These are phyloP conservation scores for Fonsecaea erecta DNA, from an alignment of 2,329 filamentous ascomycete genomes.

Conservation along the genomic window DNA sequence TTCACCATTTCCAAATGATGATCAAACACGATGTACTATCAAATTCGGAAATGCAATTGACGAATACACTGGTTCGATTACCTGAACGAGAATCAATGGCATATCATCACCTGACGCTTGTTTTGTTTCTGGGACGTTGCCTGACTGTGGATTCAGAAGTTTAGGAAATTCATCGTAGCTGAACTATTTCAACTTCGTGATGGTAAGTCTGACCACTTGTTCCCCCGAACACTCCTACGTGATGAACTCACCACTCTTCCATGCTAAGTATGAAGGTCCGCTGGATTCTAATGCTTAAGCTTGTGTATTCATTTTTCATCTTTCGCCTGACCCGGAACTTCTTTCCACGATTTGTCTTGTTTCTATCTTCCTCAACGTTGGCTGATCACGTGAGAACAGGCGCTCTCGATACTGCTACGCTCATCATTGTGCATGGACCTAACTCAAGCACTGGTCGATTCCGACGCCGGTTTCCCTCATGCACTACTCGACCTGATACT, in stretches of 20 bases:
- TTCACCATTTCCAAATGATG: constrained; percentile 45
- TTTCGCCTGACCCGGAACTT: constrained; percentile 60
- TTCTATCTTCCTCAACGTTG: background rate
- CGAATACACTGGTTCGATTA: constrained; percentile 56
- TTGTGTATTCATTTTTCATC: constrained; percentile 67
- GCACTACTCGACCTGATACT: constrained; percentile 25
- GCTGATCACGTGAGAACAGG: background rate
- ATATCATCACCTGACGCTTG: background rate
- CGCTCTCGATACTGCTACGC: background rate
- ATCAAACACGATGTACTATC: constrained; percentile 52
- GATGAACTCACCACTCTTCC: constrained; percentile 63
- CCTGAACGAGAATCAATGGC: constrained; percentile 41
- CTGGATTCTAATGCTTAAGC: constrained; percentile 56
- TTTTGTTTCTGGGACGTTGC: constrained; percentile 5
- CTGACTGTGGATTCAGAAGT: constrained; percentile 4
- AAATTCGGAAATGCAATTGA: constrained; percentile 54
- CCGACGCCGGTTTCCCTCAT: background rate
- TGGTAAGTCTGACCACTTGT: constrained; percentile 25
- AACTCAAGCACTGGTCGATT: too few species aligned
- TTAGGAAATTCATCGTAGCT: background rate
- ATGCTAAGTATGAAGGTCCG: constrained; percentile 66
- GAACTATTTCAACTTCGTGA: constrained; percentile 1
- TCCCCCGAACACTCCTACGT: constrained; percentile 42
- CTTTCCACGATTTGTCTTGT: background rate
- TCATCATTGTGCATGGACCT: background rate